A percentile compares a stretch with the other conserved stretches of the same genome.
Conservation (phyloP, 2,329 filamentous ascomycete species). For the Phialocephala sp. region DNA sequence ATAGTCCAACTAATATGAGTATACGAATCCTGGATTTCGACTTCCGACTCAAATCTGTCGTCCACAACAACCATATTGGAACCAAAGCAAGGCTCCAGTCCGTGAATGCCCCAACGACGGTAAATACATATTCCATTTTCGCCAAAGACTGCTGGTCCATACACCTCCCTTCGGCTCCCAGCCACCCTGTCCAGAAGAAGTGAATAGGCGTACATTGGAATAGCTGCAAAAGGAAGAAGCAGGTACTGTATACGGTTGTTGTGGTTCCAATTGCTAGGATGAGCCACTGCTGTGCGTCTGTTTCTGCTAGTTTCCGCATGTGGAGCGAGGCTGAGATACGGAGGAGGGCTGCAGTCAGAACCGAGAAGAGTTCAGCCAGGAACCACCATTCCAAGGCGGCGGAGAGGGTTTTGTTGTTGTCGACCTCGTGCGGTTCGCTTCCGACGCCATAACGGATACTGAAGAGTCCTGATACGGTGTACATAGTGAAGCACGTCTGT, state of each 20-base stretch:
- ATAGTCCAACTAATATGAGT: slow-evolving; percentile 52
- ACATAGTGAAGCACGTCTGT: slow-evolving; percentile 14
- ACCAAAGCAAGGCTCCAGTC: slow-evolving; percentile 57
- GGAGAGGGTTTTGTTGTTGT: slow-evolving; percentile 12
- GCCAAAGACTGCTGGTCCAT: slow-evolving; percentile 49
- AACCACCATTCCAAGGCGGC: slow-evolving; percentile 18
- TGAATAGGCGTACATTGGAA: slow-evolving; percentile 56
- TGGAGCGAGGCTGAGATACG: slow-evolving; percentile 47
- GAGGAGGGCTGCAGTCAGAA: slow-evolving; percentile 47
- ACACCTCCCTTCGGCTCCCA: slow-evolving; percentile 48
- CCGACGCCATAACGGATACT: slow-evolving; percentile 17
- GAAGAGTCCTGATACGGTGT: slow-evolving; percentile 9
- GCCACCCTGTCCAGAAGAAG: slow-evolving; percentile 54
- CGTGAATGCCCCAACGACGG: slow-evolving; percentile 49
- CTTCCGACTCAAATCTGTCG: slow-evolving; percentile 49
- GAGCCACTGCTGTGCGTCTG: slow-evolving; percentile 4
- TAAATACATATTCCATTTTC: slow-evolving; percentile 51
- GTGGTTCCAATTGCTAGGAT: slow-evolving; percentile 45
- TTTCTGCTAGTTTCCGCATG: slow-evolving; percentile 37
- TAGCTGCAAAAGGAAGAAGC: slow-evolving; percentile 53
- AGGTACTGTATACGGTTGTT: slow-evolving; percentile 44
- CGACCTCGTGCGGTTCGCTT: neutral
- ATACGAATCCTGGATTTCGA: slow-evolving; percentile 50
- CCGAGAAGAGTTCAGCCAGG: slow-evolving; percentile 43
- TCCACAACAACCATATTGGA: slow-evolving; percentile 57